Conservation (phyloP, 352 stramenopile species). For the Phytophthora brassicae region DNA sequence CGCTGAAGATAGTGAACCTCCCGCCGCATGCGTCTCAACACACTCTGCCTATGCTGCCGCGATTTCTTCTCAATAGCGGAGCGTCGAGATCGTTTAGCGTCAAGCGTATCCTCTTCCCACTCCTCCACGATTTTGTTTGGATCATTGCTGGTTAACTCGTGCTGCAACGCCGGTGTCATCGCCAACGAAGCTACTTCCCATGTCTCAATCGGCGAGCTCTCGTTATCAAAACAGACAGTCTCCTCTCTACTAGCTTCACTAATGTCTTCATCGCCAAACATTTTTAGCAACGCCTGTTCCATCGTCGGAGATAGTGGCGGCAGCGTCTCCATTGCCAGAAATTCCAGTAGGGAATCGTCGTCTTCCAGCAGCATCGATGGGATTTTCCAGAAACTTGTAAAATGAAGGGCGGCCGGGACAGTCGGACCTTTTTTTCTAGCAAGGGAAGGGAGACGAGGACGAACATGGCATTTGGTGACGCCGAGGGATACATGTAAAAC, state of each 20-base stretch:
- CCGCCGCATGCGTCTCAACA: conserved; percentile 45
- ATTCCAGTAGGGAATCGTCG: background rate
- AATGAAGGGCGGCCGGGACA: conserved; percentile 12
- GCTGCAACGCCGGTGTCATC: conserved; percentile 11
- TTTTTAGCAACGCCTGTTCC: conserved; percentile 25
- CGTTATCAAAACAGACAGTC: background rate
- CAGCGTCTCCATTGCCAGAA: conserved; percentile 11
- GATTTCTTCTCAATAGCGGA: conserved; percentile 69
- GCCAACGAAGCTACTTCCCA: conserved; percentile 17
- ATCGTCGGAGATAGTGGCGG: conserved; percentile 27
- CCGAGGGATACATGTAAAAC: no score
- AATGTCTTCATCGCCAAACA: conserved; percentile 22
- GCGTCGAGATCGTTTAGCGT: conserved; percentile 42
- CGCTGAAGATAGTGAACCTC: conserved; percentile 52
- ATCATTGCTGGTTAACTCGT: no score
- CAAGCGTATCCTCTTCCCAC: conserved; percentile 8
- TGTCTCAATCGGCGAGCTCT: no score
- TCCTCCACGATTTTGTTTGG: conserved; percentile 21
- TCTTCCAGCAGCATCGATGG: conserved; percentile 1
- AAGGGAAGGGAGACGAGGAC: background rate
- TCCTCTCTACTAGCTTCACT: conserved; percentile 6
- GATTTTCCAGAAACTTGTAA: background rate
- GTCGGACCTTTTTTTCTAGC: no score
- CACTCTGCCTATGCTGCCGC: conserved; percentile 33
- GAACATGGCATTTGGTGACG: no score